Evolutionary conservation across 2,329 filamentous ascomycete genomes (phyloP), one percentile per base, ranked within the genome.

Genomic region (Sarocladium strictum): DNA sequence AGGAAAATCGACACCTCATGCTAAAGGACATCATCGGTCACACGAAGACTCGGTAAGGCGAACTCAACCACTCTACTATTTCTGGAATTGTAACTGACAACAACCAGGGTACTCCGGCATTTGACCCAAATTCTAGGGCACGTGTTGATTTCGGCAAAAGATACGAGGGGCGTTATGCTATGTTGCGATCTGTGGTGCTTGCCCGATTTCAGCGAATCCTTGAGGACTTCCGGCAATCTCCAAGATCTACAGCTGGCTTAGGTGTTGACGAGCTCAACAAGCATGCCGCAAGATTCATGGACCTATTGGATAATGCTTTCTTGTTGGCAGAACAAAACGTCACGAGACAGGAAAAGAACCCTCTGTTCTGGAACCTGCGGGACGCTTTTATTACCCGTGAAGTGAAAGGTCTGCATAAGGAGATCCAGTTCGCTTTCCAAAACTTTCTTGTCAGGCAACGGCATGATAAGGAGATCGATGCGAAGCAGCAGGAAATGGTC

Each of bases 361-460:
- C 78, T 0, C 64, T 84, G 1, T 84, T 83, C 64, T 80, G 73
- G 73, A 72, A 73, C 50, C 66, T 90, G 55, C 79, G 81, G 56
- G 75, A 80, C 53, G 79, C 81, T 2, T 89, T 86, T 62, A 71
- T 86, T 40, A 64, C 70, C 5, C 70, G 64, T 9, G 83, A 85
- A 38, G 50, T 76, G 2, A 60, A 59, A 6, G 81, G 78, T 1
- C 68, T 90, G 26, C 63, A 63, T 7, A 68, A 69, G n/a, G 81
- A 87, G 61, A 59, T 96, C 35, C 78, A 79, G 56, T 87, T 86
- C 62, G 73, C 81, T 29, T 90, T 94, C 65, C 84, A 86, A 61
- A 83, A 79, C 35, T 84, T 85, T 59, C 71, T 87, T 19, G 73
- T 84, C 56, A 78, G 80, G 12, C 66, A 75, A 2, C 74, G 73